Evolutionary conservation across 2,329 filamentous ascomycete genomes (phyloP).

Genomic region (Chalaropsis thielavioides): DNA sequence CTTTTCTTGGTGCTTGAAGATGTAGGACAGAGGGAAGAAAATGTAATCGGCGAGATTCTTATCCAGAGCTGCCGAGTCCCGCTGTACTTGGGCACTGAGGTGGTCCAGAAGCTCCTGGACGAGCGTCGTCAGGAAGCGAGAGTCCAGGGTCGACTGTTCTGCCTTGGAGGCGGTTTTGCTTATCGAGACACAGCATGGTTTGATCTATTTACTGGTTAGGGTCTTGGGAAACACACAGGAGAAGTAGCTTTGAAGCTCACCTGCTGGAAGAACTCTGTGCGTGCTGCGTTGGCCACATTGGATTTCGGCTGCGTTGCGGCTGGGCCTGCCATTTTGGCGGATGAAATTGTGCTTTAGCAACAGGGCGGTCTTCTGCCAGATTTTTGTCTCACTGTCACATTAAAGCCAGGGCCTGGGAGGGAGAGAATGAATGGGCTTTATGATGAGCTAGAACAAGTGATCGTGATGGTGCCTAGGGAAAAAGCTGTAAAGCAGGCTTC

Average conservation of each 20-base stretch:
- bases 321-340: neutral
- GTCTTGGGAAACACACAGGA: neutral
- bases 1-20: slow-evolving; percentile 61
- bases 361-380: neutral
- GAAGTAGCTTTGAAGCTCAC: slow-evolving; percentile 19
- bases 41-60: slow-evolving; percentile 81
- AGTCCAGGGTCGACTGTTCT: slow-evolving; percentile 28
- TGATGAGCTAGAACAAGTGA: neutral
- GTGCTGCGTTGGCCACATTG: slow-evolving; percentile 15
- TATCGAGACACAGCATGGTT: slow-evolving; percentile 46
- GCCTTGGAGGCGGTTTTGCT: slow-evolving; percentile 42
- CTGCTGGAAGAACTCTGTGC: slow-evolving; percentile 28
- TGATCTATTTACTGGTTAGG: slow-evolving; percentile 34
- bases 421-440: too few species aligned
- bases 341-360: neutral
- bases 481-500: neutral
- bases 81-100: slow-evolving; percentile 31
- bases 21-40: slow-evolving; percentile 82
- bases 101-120: slow-evolving; percentile 32
- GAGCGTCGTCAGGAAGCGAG: slow-evolving; percentile 33
- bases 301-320: neutral
- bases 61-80: slow-evolving; percentile 45
- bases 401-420: neutral
- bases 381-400: neutral
- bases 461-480: neutral